Conservation (phyloP, 2,329 filamentous ascomycete genomes). For the Trichophyton verrucosum region DNA sequence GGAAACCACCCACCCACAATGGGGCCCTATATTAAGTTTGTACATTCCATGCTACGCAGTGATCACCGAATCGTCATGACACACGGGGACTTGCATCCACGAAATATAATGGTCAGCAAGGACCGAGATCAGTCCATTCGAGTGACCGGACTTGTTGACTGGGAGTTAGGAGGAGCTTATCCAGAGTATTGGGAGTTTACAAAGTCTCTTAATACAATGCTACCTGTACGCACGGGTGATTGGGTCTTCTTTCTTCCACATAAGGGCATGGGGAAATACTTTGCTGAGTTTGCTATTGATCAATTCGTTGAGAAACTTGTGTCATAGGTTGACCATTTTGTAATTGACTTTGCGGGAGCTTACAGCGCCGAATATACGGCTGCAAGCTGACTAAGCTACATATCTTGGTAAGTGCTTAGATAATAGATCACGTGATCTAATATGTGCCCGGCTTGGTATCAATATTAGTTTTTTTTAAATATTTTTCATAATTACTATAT, state of each 20-base stretch:
- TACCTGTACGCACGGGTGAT: constrained; percentile 7
- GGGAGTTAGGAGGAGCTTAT: constrained; percentile 17
- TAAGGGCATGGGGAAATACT: constrained; percentile 9
- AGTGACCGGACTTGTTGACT: constrained; percentile 16
- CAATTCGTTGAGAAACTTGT: constrained; percentile 3
- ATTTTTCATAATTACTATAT: no score
- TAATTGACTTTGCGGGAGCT: no score
- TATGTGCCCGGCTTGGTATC: no score
- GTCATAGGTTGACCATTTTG: no score
- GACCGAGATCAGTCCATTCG: constrained; percentile 3
- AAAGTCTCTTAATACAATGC: constrained; percentile 11
- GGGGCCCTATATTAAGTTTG: constrained; percentile 8
- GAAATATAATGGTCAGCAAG: constrained; percentile 15
- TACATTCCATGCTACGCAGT: neutral
- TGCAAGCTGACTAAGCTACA: no score
- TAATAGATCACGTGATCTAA: no score
- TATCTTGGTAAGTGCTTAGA: no score
- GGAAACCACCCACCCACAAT: constrained; percentile 20
- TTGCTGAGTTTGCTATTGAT: constrained; percentile 10
- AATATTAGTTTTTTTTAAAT: no score
- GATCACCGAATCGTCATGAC: constrained; percentile 13
- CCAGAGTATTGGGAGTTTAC: constrained; percentile 18
- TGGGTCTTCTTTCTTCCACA: constrained; percentile 10
- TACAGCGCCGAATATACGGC: no score
- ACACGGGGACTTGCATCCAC: constrained; percentile 16